phyloP scores from a whole-genome alignment of 371 early-diverging fungal species.

The Choanephora cucurbitarum region DNA sequence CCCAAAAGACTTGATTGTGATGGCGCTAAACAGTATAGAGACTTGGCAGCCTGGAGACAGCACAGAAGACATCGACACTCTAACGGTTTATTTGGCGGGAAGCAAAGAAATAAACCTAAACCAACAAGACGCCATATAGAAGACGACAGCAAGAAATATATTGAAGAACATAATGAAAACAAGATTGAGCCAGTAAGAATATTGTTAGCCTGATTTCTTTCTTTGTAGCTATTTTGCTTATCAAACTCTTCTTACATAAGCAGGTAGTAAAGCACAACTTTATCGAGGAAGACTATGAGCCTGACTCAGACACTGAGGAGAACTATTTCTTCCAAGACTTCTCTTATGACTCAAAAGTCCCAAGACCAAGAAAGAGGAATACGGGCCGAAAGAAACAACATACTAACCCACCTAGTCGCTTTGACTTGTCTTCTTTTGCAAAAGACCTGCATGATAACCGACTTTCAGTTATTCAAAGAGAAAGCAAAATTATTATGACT shows the following conservation, averaged over 20 bases:
- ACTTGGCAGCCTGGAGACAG: slow-evolving; percentile 36
- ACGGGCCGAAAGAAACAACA: slow-evolving; percentile 3
- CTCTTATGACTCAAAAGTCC: slow-evolving; percentile 10
- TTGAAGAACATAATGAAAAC: slow-evolving; percentile 5
- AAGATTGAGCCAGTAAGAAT: background rate
- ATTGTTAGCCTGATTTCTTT: background rate
- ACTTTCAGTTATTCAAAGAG: slow-evolving; percentile 41
- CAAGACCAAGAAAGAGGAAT: slow-evolving; percentile 5
- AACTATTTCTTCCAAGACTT: slow-evolving; percentile 47
- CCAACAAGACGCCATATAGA: background rate
- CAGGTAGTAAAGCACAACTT: slow-evolving; percentile 1
- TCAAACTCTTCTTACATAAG: background rate
- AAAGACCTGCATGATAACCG: slow-evolving; percentile 48
- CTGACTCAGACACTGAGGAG: slow-evolving; percentile 31
- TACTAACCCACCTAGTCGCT: slow-evolving; percentile 8
- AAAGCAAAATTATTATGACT: slow-evolving; percentile 36
- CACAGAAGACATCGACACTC: slow-evolving; percentile 31
- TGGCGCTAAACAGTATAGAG: slow-evolving; percentile 27
- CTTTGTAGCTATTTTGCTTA: background rate
- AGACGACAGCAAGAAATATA: slow-evolving; percentile 1
- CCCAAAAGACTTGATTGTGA: background rate
- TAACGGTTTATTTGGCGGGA: slow-evolving; percentile 38
- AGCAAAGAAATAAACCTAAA: slow-evolving; percentile 32
- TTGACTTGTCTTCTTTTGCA: slow-evolving; percentile 46
- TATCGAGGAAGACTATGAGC: slow-evolving; percentile 26